Evolutionary conservation across 2,329 filamentous ascomycete species (phyloP).

Genomic region (Talaromyces pinophilus): DNA sequence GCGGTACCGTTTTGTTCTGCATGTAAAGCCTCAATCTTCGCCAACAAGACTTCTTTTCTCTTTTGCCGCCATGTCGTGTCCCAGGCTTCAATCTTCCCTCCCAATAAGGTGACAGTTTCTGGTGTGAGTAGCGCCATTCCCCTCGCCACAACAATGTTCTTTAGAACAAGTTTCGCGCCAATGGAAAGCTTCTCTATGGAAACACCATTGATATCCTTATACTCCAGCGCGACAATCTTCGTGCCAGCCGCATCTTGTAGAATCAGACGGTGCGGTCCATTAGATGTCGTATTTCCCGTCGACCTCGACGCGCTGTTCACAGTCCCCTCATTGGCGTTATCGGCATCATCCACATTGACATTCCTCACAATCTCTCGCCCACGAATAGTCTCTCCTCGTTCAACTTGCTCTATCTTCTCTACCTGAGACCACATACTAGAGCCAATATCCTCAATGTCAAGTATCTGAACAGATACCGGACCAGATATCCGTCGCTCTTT

Average conservation of each 20-base stretch:
- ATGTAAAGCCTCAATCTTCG: conserved; percentile 51
- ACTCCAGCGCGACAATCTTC: conserved; percentile 71
- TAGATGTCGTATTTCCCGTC: conserved; percentile 25
- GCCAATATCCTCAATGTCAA: conserved; percentile 82
- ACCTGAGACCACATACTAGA: conserved; percentile 83
- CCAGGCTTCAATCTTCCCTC: conserved; percentile 80
- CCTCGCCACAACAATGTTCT: conserved; percentile 64
- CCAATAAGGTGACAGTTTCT: conserved; percentile 67
- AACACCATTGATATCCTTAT: conserved; percentile 65
- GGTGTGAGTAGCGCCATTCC: conserved; percentile 79
- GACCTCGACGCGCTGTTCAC: conserved; percentile 1
- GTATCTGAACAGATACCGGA: conserved; percentile 74
- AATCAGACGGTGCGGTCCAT: conserved; percentile 73
- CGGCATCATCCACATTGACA: conserved; percentile 55
- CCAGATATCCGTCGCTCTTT: conserved; percentile 60
- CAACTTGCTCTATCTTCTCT: conserved; percentile 64
- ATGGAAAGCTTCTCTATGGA: conserved; percentile 64
- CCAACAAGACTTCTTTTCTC: conserved; percentile 68
- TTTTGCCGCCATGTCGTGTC: conserved; percentile 75
- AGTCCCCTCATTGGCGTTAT: conserved; percentile 31
- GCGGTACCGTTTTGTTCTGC: conserved; percentile 4
- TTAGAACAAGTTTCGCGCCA: conserved; percentile 78
- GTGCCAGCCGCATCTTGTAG: conserved; percentile 76
- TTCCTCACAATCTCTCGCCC: conserved; percentile 83
- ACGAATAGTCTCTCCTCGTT: conserved; percentile 53